Evolutionary conservation across 2,329 filamentous ascomycete species (phyloP), one percentile per base, ranked within the genome.

Genomic region (Ploettnerulaceae sp.): DNA sequence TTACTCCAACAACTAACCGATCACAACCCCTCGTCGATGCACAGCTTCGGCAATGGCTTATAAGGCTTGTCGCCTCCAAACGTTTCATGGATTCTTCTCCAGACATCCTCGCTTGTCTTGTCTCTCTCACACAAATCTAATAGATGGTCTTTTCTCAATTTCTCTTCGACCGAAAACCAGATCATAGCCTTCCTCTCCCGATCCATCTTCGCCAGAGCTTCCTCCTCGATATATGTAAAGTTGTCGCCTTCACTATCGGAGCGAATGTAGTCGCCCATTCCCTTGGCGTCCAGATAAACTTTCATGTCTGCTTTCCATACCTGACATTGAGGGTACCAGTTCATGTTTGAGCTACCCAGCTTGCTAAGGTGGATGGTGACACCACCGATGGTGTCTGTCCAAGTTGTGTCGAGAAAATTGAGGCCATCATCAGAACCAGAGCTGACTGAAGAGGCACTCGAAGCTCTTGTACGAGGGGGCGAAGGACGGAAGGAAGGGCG

Each of bases 271-370:
- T 50, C 33, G 15, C 37, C 48, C 28, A 47, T 37, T 34, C 48
- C 48, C 28, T 50, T 50, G 4, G 42, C 48, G 20, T 36, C 48
- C 26, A 50, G 48, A 21, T 47, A 47, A 15, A 50, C 48, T 32
- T 46, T 46, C 43, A 50, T 51, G 17, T 51, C 48, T n/a, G 43
- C 48, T 26, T 51, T 38, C 43, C 44, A 51, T 9, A 29, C 44
- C 2, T 25, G 22, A 12, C 35, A 47, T 2, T 29, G 44, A 7
- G 44, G 44, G 15, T 37, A 35, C 15, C 18, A 15, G 15, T 22
- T n/a, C 6, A 18, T 39, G 11, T 28, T 28, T 28, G 29, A 17
- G 6, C 35, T 17, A 14, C 36, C 44, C 11, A 47, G 37, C 24
- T 47, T 47, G 36, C 34, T 47, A 29, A 47, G 44, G 18, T 47